Conservation (phyloP, 345 rosid genomes). For the Euphorbia peplus region DNA sequence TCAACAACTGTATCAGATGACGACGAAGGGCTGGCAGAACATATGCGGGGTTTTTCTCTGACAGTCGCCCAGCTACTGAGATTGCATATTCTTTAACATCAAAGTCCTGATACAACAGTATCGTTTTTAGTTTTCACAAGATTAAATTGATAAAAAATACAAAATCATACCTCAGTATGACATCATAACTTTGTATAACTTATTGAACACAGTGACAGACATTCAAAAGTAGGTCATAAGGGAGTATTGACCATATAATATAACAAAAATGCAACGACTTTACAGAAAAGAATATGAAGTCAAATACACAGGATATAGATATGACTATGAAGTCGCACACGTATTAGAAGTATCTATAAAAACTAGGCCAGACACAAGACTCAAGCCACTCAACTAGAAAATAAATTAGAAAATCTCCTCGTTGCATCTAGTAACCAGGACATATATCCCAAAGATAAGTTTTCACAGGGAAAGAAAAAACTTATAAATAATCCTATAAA, state of each 20-base stretch:
- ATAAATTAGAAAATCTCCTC: too few relatives aligned
- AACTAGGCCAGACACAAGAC: background rate
- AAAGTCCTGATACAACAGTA: constrained; percentile 63
- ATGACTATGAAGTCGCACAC: background rate
- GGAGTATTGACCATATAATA: background rate
- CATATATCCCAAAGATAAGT: background rate
- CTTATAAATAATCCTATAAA: too few relatives aligned
- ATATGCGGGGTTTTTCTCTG: constrained; percentile 97
- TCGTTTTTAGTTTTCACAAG: constrained; percentile 14
- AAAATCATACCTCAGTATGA: background rate
- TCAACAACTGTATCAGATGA: constrained; percentile 92
- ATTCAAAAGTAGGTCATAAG: constrained; percentile 6
- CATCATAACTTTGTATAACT: background rate
- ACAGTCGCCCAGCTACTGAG: constrained; percentile 90
- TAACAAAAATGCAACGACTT: background rate
- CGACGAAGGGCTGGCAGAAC: constrained; percentile 99
- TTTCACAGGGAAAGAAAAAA: too few relatives aligned
- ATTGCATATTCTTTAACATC: constrained; percentile 93
- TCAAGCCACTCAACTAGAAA: too few relatives aligned
- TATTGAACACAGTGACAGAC: background rate
- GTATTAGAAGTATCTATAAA: background rate
- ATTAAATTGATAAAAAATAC: constrained; percentile 1
- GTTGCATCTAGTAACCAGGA: background rate
- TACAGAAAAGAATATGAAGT: background rate
- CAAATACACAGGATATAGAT: background rate